A percentile compares a stretch with the other conserved stretches of the same genome.
Conservation (phyloP, 2,329 filamentous ascomycete genomes). For the Coniochaeta sp. region DNA sequence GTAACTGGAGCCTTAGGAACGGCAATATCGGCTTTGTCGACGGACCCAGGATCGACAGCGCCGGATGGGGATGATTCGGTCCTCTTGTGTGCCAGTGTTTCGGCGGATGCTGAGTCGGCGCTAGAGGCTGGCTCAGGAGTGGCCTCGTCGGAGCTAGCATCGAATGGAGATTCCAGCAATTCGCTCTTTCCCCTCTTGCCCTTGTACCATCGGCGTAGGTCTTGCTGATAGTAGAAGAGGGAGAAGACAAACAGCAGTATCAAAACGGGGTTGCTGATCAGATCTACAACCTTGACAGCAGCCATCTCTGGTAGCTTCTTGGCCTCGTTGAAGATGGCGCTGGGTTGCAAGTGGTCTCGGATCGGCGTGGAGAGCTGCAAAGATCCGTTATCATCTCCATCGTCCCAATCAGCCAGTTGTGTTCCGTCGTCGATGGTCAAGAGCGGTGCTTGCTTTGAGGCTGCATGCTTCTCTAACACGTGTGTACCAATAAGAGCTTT, state of each 20-base stretch:
- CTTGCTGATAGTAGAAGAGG: slow-evolving; percentile 36
- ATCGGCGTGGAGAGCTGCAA: slow-evolving; percentile 14
- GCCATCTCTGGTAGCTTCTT: slow-evolving; percentile 42
- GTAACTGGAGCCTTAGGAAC: neutral
- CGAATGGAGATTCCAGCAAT: neutral
- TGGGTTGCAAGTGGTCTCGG: slow-evolving; percentile 18
- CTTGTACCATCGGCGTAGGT: slow-evolving; percentile 31
- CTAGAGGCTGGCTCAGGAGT: neutral
- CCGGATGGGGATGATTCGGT: neutral
- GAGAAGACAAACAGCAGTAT: slow-evolving; percentile 36
- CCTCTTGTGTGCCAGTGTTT: neutral
- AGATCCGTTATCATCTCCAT: slow-evolving; percentile 1
- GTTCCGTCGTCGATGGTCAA: slow-evolving; percentile 25
- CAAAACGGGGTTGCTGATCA: slow-evolving; percentile 47
- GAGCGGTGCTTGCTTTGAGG: slow-evolving; percentile 23
- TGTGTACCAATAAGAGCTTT: slow-evolving; percentile 67
- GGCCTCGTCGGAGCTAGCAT: slow-evolving; percentile 2
- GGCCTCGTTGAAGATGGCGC: slow-evolving; percentile 40
- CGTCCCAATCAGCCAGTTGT: neutral
- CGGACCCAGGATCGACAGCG: neutral
- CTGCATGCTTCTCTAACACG: slow-evolving; percentile 40
- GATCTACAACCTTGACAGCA: slow-evolving; percentile 41
- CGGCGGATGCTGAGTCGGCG: neutral
- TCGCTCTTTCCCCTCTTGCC: slow-evolving; percentile 14
- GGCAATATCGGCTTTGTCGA: neutral